These are phyloP conservation scores for Paratinospora sagittata DNA, from an alignment of 164 flowering plant species.

Conservation along the genomic window DNA sequence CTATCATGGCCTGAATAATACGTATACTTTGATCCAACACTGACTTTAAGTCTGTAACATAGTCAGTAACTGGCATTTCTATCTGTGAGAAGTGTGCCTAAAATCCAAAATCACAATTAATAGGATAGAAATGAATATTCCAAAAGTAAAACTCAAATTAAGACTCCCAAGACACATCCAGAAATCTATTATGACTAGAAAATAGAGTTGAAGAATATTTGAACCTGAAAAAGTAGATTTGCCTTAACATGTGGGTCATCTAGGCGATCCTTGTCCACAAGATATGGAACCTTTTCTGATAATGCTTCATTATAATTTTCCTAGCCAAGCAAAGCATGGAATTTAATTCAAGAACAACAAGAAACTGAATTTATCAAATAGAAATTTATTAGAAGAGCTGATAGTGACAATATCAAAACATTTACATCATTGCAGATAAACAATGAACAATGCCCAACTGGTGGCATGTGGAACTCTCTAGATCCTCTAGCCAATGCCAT, in stretches of 20 bases:
- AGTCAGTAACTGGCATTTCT: conserved; percentile 89
- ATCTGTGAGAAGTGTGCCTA: conserved; percentile 96
- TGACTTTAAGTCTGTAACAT: conserved; percentile 89
- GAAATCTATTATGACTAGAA: neutral
- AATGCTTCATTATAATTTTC: conserved; percentile 74
- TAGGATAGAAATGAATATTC: neutral
- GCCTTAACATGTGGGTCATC: conserved; percentile 99
- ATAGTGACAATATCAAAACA: neutral
- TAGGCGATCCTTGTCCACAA: conserved; percentile 69
- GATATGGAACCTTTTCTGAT: conserved; percentile 53
- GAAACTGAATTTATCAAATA: neutral
- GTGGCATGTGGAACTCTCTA: too few species aligned
- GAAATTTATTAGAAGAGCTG: neutral
- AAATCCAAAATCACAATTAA: conserved; percentile 10
- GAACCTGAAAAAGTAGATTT: conserved; percentile 90
- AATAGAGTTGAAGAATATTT: neutral
- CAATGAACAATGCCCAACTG: too few species aligned
- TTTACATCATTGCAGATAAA: too few species aligned
- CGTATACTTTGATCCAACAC: conserved; percentile 98
- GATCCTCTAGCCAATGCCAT: too few species aligned
- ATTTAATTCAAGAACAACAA: neutral
- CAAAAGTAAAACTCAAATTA: neutral
- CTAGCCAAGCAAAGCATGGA: conserved; percentile 27
- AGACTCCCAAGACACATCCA: neutral
- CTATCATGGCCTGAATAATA: conserved; percentile 97